Percentiles rank a stretch among this genome's conserved stretches.
These are phyloP conservation scores for Neonectria ditissima DNA, from an alignment of 2,329 filamentous ascomycete species.

Conservation along the genomic window DNA sequence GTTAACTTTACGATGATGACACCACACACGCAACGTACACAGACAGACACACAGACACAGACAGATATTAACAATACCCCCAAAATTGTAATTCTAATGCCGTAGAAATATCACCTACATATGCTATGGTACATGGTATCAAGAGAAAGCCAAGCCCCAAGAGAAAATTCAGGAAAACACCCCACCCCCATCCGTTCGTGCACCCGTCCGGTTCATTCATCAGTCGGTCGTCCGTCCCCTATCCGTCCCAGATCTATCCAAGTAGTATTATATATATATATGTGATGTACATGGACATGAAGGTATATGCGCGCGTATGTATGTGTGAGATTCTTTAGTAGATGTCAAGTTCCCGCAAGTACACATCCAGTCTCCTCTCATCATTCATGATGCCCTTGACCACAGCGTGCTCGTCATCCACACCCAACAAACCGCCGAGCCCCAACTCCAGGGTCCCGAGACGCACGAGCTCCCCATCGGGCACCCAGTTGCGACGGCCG, in stretches of 20 bases:
- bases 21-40: not conserved
- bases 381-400: slow-evolving; percentile 46
- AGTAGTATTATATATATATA: slow-evolving; percentile 37
- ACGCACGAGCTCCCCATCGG: slow-evolving; percentile 45
- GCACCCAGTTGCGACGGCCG: slow-evolving; percentile 43
- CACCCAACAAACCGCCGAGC: slow-evolving; percentile 43
- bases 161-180: slow-evolving; percentile 22
- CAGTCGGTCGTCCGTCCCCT: slow-evolving; percentile 24
- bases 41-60: not conserved
- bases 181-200: slow-evolving; percentile 11
- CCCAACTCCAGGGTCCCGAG: slow-evolving; percentile 47
- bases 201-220: slow-evolving; percentile 24
- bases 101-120: slow-evolving; percentile 31
- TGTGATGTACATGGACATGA: slow-evolving; percentile 27
- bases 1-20: not conserved
- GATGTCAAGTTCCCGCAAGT: slow-evolving; percentile 51
- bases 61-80: not conserved
- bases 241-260: slow-evolving; percentile 31
- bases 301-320: slow-evolving; percentile 22
- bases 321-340: slow-evolving; percentile 42
- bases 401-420: slow-evolving; percentile 40
- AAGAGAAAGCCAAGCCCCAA: slow-evolving; percentile 34
- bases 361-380: slow-evolving; percentile 44
- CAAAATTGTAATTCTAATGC: slow-evolving; percentile 28
- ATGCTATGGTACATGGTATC: slow-evolving; percentile 42